phyloP scores from a whole-genome alignment of 768 basidiomycete genomes.

The Termitomyces sp. region DNA sequence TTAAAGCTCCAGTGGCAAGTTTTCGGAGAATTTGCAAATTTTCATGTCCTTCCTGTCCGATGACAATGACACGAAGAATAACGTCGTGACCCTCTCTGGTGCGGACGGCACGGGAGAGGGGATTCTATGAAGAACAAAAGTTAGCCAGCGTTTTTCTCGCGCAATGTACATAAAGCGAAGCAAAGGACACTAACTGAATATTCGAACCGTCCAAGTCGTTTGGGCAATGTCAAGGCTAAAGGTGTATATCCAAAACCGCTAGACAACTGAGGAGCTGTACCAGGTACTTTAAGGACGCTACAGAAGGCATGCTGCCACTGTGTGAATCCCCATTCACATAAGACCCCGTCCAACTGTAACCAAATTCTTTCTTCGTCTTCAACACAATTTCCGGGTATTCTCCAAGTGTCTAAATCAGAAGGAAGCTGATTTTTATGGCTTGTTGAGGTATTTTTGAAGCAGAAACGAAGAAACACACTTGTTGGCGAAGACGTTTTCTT shows the following conservation, averaged over 20 bases:
- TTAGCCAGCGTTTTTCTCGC: too few relatives aligned
- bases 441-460: too few relatives aligned
- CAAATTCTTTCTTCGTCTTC: slow-evolving; percentile 1
- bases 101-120: slow-evolving; percentile 8
- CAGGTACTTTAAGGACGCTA: neutral
- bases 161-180: neutral
- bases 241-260: neutral
- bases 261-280: neutral
- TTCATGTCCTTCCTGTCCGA: slow-evolving; percentile 16
- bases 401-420: neutral
- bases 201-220: neutral
- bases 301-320: neutral
- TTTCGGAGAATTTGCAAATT: slow-evolving; percentile 20
- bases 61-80: slow-evolving; percentile 11
- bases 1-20: slow-evolving; percentile 14
- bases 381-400: neutral
- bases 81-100: slow-evolving; percentile 17
- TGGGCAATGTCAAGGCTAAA: neutral
- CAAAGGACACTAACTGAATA: neutral
- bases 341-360: neutral
- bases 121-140: slow-evolving; percentile 1
- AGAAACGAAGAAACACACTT: neutral
- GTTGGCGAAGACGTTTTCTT: neutral
- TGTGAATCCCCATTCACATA: neutral
- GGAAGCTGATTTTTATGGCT: too few relatives aligned